Evolutionary conservation across 2,329 filamentous ascomycete genomes (phyloP).

Genomic region (Lojkania enalia): DNA sequence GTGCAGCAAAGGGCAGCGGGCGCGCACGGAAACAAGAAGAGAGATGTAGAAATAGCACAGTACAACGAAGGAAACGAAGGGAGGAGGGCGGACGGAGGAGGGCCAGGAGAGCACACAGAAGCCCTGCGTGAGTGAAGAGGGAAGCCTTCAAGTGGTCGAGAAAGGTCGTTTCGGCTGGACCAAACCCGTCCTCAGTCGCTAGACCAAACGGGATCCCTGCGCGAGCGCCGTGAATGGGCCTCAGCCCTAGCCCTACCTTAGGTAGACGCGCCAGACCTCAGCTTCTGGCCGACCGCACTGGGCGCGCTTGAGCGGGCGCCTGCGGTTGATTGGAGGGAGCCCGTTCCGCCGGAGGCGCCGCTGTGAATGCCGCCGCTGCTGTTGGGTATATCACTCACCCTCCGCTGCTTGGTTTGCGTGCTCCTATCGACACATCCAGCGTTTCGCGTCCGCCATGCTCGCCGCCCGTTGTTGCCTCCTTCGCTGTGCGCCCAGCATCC

Average conservation of each 20-base stretch:
- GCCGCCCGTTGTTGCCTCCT: too few species aligned
- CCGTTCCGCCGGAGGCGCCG: neutral
- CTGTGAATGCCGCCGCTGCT: neutral
- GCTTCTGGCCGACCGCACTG: neutral
- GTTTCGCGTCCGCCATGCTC: neutral
- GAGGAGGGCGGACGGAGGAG: conserved; percentile 3
- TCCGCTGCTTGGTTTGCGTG: too few species aligned
- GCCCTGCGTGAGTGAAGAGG: conserved; percentile 8
- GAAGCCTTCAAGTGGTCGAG: neutral
- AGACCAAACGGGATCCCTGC: conserved; percentile 5
- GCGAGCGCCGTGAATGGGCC: neutral
- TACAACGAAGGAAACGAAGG: conserved; percentile 28
- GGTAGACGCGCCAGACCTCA: neutral
- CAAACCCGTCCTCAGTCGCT: conserved; percentile 2
- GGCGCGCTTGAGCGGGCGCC: neutral
- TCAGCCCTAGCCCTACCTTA: conserved; percentile 1
- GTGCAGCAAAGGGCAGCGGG: neutral
- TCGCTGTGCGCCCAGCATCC: neutral
- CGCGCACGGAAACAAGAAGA: conserved; percentile 15
- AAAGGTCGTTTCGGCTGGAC: neutral
- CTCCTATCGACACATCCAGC: neutral
- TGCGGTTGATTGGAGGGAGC: neutral
- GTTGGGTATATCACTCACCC: too few species aligned
- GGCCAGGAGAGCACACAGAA: conserved; percentile 7
- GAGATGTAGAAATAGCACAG: conserved; percentile 23